Evolutionary conservation across 2,329 filamentous ascomycete genomes (phyloP).

Genomic region (Exophiala spinifera): DNA sequence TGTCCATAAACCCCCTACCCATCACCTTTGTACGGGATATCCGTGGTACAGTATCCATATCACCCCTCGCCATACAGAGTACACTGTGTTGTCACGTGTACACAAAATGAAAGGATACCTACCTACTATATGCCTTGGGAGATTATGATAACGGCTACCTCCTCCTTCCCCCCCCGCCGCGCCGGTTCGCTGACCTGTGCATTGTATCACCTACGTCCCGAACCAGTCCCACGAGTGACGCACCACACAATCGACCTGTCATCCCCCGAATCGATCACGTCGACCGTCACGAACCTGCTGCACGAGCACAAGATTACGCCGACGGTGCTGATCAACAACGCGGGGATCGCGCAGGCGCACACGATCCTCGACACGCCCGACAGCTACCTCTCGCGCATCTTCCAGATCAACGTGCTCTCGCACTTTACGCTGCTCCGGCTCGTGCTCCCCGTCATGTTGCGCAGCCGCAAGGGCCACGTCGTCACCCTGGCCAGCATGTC

Average conservation of each 20-base stretch:
- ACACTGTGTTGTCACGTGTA: too few species aligned
- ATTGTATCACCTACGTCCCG: neutral
- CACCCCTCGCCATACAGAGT: too few species aligned
- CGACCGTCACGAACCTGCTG: conserved; percentile 58
- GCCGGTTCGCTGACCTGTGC: neutral
- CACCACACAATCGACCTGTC: conserved; percentile 55
- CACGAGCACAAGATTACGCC: conserved; percentile 40
- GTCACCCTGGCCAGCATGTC: conserved; percentile 67
- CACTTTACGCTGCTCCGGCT: conserved; percentile 64
- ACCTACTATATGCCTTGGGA: too few species aligned
- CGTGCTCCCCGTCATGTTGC: conserved; percentile 65
- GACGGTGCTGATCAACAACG: conserved; percentile 71
- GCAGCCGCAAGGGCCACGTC: conserved; percentile 66
- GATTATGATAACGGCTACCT: too few species aligned
- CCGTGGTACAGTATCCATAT: too few species aligned
- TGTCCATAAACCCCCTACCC: too few species aligned
- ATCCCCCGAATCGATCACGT: conserved; percentile 52
- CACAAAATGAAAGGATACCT: too few species aligned
- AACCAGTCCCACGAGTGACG: conserved; percentile 15
- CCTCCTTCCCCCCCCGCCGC: too few species aligned
- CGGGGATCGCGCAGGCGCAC: conserved; percentile 59
- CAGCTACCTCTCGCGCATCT: conserved; percentile 62
- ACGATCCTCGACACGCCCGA: conserved; percentile 59
- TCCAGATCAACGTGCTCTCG: conserved; percentile 66
- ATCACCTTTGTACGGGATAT: too few species aligned